Conservation (phyloP, 805 yeast species). For the Alloascoidea hylecoeti region DNA sequence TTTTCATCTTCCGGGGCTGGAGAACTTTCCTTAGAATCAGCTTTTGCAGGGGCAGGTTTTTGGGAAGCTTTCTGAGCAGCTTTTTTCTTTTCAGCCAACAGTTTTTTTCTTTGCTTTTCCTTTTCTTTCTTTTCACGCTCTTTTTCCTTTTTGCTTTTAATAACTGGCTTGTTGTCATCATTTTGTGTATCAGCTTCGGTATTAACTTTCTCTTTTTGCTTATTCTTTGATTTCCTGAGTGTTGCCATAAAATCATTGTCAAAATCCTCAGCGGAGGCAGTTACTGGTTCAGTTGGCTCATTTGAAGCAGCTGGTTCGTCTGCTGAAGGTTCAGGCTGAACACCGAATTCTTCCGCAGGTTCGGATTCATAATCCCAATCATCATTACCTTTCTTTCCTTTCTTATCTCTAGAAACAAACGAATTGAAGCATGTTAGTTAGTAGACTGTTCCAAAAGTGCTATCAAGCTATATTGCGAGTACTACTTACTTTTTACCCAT, state of each 20-base stretch:
- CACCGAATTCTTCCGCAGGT: conserved; percentile 27
- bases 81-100: conserved; percentile 77
- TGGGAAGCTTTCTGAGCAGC: conserved; percentile 29
- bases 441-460: too few species aligned
- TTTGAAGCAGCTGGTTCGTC: conserved; percentile 6
- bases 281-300: conserved; percentile 11
- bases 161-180: conserved; percentile 44
- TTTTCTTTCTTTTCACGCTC: conserved; percentile 73
- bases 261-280: conserved; percentile 16
- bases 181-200: conserved; percentile 33
- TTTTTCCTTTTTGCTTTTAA: conserved; percentile 89
- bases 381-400: conserved; percentile 51
- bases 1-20: conserved; percentile 17
- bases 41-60: conserved; percentile 17
- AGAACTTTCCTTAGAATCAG: conserved; percentile 21
- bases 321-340: conserved; percentile 27
- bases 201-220: conserved; percentile 56
- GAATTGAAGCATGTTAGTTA: too few species aligned
- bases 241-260: conserved; percentile 52
- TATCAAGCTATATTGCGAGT: too few species aligned
- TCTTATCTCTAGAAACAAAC: conserved; percentile 48
- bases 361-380: conserved; percentile 71
- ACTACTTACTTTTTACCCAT: too few species aligned
- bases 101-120: conserved; percentile 77
- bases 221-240: conserved; percentile 64